Base-by-base conservation (phyloP, 306 rosid genomes). In the Cucurbita argyrosperma region DNA sequence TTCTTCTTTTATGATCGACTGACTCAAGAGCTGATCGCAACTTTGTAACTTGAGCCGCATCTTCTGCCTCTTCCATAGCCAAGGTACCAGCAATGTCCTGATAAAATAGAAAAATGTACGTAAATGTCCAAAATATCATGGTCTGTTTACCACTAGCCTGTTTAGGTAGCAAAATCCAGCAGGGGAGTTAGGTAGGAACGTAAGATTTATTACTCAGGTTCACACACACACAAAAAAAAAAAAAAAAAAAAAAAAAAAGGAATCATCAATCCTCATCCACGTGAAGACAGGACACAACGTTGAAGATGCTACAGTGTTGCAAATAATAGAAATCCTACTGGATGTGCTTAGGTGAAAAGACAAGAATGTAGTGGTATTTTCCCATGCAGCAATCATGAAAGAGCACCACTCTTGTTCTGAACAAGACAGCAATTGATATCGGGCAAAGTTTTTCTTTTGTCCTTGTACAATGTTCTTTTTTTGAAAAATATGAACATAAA, bases 21-120 rank as follows among this genome's bases (percentile, higher is more conserved):
- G 97, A 90, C 80, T 94, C 98, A 26, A 94, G 95, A 77, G 98
- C 98, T 43, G 98, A 94, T 65, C 95, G 96, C 79, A 94, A 71
- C 84, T 94, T 94, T 0, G 90, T 87, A 51, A 94, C 98, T 82
- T 88, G 98, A 65, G 95, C 84, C 50, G 86, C 87, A 78, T 90
- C 92, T 74, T 88, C 96, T 52, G 97, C 98, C 78, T 83, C 90
- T 83, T 94, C 98, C 39, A 90, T 86, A 8, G 98, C 96, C 90
- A 94, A 88, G 72, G 98, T 94, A 70, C 98, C 98, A 72, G 98
- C 96, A 89, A 90, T 90, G 83, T 94, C 98, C 98, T 94, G 86
- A 77, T 64, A 79, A 47, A 76, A 79, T 43, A 81, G 65, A 77
- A 79, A 75, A 47, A 75, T 19, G 72, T 45, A 66, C 10, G 4